Conservation (phyloP, 306 rosid genomes). For the Elaeagnus macrophylla region DNA sequence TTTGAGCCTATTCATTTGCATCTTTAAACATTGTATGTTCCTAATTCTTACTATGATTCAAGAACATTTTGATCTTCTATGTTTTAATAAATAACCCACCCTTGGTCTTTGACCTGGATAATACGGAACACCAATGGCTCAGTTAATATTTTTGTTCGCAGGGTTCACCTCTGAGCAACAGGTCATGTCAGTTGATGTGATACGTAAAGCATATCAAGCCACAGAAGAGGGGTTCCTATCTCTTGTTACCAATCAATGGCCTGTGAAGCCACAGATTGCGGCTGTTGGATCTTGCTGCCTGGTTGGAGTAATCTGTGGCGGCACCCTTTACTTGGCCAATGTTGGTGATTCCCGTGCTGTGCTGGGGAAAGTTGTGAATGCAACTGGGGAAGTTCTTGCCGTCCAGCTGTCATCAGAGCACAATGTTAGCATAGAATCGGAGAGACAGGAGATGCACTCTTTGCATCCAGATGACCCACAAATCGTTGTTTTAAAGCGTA, state of each 20-base stretch:
- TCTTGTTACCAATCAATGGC: conserved; percentile 72
- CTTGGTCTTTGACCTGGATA: too few species aligned
- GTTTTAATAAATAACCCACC: too few species aligned
- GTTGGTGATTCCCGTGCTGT: conserved; percentile 97
- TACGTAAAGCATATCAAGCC: conserved; percentile 84
- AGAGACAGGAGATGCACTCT: conserved; percentile 86
- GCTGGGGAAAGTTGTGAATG: conserved; percentile 61
- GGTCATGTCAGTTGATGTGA: conserved; percentile 76
- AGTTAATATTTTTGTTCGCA: conserved; percentile 8
- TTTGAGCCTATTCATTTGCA: not conserved
- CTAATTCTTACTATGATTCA: too few species aligned
- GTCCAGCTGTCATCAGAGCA: conserved; percentile 82
- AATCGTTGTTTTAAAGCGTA: conserved; percentile 82
- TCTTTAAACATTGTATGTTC: too few species aligned
- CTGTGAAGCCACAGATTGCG: conserved; percentile 75
- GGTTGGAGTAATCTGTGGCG: conserved; percentile 70
- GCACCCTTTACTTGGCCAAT: conserved; percentile 71
- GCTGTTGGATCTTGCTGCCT: conserved; percentile 94
- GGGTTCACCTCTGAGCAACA: conserved; percentile 80
- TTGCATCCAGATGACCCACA: conserved; percentile 77
- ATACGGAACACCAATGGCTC: conserved; percentile 13
- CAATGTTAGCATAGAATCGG: conserved; percentile 75
- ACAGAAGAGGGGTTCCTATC: conserved; percentile 87
- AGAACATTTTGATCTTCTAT: too few species aligned
- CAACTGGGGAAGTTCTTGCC: conserved; percentile 78